Conservation (phyloP, 768 basidiomycete species). For the Tylopilus rubrobrunneus region DNA sequence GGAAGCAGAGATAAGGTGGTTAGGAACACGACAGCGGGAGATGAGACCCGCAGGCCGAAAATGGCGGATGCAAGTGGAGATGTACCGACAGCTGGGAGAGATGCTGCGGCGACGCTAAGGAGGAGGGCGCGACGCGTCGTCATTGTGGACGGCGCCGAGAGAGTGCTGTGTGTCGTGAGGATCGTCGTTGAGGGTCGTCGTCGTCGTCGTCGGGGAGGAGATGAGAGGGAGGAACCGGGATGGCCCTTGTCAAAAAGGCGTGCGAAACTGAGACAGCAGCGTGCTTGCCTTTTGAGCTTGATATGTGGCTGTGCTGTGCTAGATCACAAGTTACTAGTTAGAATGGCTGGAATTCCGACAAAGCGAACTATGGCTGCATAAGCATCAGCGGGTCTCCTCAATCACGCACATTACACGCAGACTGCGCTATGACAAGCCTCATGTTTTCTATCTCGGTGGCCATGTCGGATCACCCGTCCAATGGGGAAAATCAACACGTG, state of each 20-base stretch:
- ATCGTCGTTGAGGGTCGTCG: neutral
- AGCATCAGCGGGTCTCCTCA: slow-evolving; percentile 7
- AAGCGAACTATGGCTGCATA: neutral
- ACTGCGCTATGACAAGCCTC: slow-evolving; percentile 12
- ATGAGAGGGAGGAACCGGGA: slow-evolving; percentile 14
- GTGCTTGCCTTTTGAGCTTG: slow-evolving; percentile 30
- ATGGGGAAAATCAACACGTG: slow-evolving; percentile 25
- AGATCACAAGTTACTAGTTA: neutral
- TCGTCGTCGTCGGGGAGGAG: neutral
- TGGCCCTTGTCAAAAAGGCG: slow-evolving; percentile 24
- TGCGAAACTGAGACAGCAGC: slow-evolving; percentile 25
- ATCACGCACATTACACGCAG: slow-evolving; percentile 18
- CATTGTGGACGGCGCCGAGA: slow-evolving; percentile 15
- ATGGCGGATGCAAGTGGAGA: slow-evolving; percentile 35
- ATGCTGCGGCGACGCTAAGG: slow-evolving; percentile 18
- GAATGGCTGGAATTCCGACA: neutral
- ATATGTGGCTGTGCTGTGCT: slow-evolving; percentile 28
- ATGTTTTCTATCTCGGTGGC: slow-evolving; percentile 12
- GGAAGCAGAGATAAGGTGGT: slow-evolving; percentile 58
- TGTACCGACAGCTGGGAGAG: slow-evolving; percentile 22
- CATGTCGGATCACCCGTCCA: slow-evolving; percentile 18
- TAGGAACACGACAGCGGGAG: slow-evolving; percentile 63
- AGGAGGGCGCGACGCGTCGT: slow-evolving; percentile 24
- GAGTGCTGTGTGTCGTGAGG: neutral
- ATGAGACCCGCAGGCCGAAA: slow-evolving; percentile 58